phyloP scores from a whole-genome alignment of 768 basidiomycete genomes.

The Hypholoma fasciculare region DNA sequence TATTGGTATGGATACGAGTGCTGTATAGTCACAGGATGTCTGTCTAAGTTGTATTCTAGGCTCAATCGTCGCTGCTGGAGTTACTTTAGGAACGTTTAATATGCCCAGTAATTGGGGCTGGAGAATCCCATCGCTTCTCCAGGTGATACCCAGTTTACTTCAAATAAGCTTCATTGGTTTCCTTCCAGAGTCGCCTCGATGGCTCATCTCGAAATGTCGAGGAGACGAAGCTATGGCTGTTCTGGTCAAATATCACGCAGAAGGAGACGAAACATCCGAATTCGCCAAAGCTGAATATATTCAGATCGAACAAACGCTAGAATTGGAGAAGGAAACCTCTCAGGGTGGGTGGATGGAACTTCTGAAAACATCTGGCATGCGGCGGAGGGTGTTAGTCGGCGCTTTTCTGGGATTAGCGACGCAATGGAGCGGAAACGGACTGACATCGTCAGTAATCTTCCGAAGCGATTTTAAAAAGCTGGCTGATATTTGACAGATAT shows the following conservation, averaged over 20 bases:
- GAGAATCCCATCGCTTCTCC: slow-evolving; percentile 69
- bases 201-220: slow-evolving; percentile 61
- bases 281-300: slow-evolving; percentile 60
- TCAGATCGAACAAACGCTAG: slow-evolving; percentile 56
- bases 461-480: neutral
- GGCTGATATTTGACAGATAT: slow-evolving; percentile 30
- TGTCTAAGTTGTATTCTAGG: slow-evolving; percentile 28
- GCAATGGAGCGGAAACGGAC: slow-evolving; percentile 66
- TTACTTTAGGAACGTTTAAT: slow-evolving; percentile 64
- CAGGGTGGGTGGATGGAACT: slow-evolving; percentile 49
- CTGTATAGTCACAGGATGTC: neutral
- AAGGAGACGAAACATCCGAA: slow-evolving; percentile 52
- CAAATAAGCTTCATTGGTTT: slow-evolving; percentile 58
- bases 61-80: slow-evolving; percentile 57
- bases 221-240: slow-evolving; percentile 45
- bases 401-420: slow-evolving; percentile 56
- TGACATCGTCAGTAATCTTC: slow-evolving; percentile 42
- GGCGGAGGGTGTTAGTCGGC: slow-evolving; percentile 47
- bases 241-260: slow-evolving; percentile 60
- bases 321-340: slow-evolving; percentile 47
- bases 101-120: slow-evolving; percentile 63
- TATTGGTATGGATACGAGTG: slow-evolving; percentile 34
- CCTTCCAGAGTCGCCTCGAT: slow-evolving; percentile 66
- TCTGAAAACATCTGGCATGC: slow-evolving; percentile 48
- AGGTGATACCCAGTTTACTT: slow-evolving; percentile 50